Evolutionary conservation across 441 rosid species (phyloP).

Genomic region (Geranium incanum): DNA sequence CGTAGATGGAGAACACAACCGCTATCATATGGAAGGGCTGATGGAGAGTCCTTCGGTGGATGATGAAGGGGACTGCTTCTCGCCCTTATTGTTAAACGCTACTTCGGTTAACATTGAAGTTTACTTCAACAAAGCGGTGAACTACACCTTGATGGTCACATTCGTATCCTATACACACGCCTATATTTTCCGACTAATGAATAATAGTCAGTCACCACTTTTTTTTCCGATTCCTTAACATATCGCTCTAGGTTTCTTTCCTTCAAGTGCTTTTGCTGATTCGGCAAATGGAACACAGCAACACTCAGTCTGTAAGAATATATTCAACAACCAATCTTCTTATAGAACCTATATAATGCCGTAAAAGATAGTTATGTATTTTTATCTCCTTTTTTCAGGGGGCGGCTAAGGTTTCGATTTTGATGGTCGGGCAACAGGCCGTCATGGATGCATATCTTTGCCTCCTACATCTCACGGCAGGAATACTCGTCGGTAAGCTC

Average conservation of each 20-base stretch:
- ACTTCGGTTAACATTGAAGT: constrained; percentile 91
- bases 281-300: constrained; percentile 96
- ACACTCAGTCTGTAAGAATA: constrained; percentile 82
- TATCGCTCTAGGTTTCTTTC: constrained; percentile 64
- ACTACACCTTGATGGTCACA: constrained; percentile 96
- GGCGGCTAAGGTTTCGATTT: constrained; percentile 89
- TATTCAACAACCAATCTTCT: background rate
- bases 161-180: constrained; percentile 73
- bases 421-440: constrained; percentile 96
- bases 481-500: constrained; percentile 80
- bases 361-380: constrained; percentile 15
- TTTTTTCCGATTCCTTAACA: constrained; percentile 46
- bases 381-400: constrained; percentile 46
- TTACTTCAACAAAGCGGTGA: constrained; percentile 96
- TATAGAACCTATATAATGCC: constrained; percentile 5
- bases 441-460: constrained; percentile 98
- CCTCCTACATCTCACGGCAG: constrained; percentile 91
- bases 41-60: constrained; percentile 94
- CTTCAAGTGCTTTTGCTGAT: constrained; percentile 91
- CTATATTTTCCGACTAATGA: constrained; percentile 10
- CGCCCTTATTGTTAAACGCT: constrained; percentile 75
- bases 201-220: constrained; percentile 9
- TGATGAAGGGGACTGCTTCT: constrained; percentile 88
- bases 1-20: constrained; percentile 68
- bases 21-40: constrained; percentile 73